Percentiles rank a stretch among this genome's conserved stretches.
phyloP scores from a whole-genome alignment of 768 basidiomycete species.

The Tubosaeta sp. region DNA sequence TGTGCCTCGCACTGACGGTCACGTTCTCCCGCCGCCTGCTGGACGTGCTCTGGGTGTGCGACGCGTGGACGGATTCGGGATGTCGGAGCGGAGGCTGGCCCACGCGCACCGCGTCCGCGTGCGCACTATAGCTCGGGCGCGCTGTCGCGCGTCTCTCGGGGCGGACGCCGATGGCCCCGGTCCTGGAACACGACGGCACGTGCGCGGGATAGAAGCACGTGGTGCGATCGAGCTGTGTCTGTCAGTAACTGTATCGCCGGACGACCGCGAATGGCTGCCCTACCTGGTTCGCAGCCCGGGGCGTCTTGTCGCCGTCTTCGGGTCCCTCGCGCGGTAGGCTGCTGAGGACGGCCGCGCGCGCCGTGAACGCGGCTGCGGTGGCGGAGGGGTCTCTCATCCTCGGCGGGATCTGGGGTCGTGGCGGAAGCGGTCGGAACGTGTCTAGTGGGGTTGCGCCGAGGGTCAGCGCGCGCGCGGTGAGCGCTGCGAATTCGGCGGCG shows the following conservation, averaged over 20 bases:
- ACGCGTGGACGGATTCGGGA: background rate
- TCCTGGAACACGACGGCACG: conserved; percentile 9
- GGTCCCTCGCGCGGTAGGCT: background rate
- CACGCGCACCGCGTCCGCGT: background rate
- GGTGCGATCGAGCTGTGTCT: conserved; percentile 33
- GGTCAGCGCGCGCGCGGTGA: background rate
- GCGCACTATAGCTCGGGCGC: conserved; percentile 4
- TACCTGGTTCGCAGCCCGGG: background rate
- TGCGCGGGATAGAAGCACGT: conserved; percentile 35
- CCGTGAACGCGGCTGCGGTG: too few relatives aligned
- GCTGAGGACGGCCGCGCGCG: too few relatives aligned
- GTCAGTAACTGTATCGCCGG: background rate
- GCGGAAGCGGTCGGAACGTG: too few relatives aligned
- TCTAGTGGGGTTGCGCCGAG: background rate
- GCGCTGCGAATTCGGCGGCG: background rate
- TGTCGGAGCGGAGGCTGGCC: background rate
- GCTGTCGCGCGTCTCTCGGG: background rate
- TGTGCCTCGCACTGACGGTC: conserved; percentile 12
- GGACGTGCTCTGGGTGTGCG: background rate
- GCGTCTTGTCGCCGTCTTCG: background rate
- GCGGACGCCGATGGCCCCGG: conserved; percentile 6
- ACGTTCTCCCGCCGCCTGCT: conserved; percentile 12
- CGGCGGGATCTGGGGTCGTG: too few relatives aligned
- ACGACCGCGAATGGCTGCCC: background rate
- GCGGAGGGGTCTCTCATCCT: too few relatives aligned